Evolutionary conservation across 2,329 filamentous ascomycete species (phyloP), one percentile per base, ranked within the genome.

Genomic region (Talaromyces atroroseus): DNA sequence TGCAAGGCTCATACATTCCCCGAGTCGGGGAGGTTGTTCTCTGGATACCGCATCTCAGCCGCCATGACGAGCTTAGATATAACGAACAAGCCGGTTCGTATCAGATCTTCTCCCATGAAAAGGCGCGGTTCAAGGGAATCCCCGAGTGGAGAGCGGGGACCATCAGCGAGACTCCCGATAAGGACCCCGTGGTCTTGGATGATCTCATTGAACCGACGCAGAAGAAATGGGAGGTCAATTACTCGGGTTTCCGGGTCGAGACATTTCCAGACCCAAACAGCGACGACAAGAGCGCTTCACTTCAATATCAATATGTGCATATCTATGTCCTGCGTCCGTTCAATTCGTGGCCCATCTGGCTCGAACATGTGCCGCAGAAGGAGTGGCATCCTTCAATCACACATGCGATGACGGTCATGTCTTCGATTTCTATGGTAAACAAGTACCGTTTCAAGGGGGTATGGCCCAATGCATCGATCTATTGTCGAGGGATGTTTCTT

Each of bases 121-220:
- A 68, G n/a, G 57, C 66, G 21, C 61, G 58, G 23, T 77, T 70
- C 59, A 59, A 63, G 3, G 72, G 69, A 0, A 61, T 63, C 18
- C 79, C 81, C 0, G 56, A 66, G 6, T 86, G 83, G 83, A 77
- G 82, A 61, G 82, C 79, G 0, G 83, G 82, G 1, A 71, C 83
- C 0, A 70, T 86, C 11, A 76, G 78, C 1, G 78, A 85, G 63
- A 67, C 74, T 3, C 77, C 82, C 0, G 68, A 72, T 1, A 58
- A 54, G n/a, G 76, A 79, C 23, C 63, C 74, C 0, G 63, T 68
- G 1, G 64, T 69, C 8, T 68, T 77, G 16, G 69, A 76, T n/a
- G 80, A 83, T 56, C 66, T 83, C 2, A 64, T 74, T 21, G 61
- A 68, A 3, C 65, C 75, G 12, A 67, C 73, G 2, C 52, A 68